A percentile compares a stretch with the other conserved stretches of the same genome.
phyloP scores from a whole-genome alignment of 306 rosid genomes.

The Acmispon strigosus region DNA sequence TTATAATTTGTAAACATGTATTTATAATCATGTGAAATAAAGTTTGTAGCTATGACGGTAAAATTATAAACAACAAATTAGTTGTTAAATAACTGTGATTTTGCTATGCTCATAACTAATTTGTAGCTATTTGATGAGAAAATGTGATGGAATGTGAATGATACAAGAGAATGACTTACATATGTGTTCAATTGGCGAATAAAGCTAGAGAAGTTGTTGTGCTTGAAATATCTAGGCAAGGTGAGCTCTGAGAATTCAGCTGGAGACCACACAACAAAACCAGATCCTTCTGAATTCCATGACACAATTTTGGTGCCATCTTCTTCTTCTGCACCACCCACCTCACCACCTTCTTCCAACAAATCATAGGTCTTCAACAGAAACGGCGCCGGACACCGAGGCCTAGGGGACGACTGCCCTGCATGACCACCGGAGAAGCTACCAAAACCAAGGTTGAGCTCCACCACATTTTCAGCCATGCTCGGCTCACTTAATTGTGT shows the following conservation, averaged over 20 bases:
- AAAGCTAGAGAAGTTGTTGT: conserved; percentile 92
- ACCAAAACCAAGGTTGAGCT: conserved; percentile 15
- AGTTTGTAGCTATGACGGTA: too few relatives aligned
- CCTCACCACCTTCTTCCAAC: conserved; percentile 44
- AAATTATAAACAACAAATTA: too few relatives aligned
- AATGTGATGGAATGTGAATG: too few relatives aligned
- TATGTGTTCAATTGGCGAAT: conserved; percentile 87
- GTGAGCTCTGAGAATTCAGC: conserved; percentile 66
- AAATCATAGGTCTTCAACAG: conserved; percentile 63
- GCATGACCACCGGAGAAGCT: background rate
- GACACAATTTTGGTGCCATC: conserved; percentile 35
- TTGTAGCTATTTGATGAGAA: too few relatives aligned
- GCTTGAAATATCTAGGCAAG: conserved; percentile 80
- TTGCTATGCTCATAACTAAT: too few relatives aligned
- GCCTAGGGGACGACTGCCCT: conserved; percentile 35
- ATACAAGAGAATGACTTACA: conserved; percentile 26
- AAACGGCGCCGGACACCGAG: conserved; percentile 63
- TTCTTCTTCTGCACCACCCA: background rate
- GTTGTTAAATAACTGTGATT: too few relatives aligned
- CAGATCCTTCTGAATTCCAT: conserved; percentile 68
- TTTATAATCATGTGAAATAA: too few relatives aligned
- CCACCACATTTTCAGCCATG: conserved; percentile 23
- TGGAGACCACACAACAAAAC: conserved; percentile 81
- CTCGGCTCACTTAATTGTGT: background rate
- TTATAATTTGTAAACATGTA: too few relatives aligned